Conservation (phyloP, 768 basidiomycete genomes). For the Panaeolus cyanescens region DNA sequence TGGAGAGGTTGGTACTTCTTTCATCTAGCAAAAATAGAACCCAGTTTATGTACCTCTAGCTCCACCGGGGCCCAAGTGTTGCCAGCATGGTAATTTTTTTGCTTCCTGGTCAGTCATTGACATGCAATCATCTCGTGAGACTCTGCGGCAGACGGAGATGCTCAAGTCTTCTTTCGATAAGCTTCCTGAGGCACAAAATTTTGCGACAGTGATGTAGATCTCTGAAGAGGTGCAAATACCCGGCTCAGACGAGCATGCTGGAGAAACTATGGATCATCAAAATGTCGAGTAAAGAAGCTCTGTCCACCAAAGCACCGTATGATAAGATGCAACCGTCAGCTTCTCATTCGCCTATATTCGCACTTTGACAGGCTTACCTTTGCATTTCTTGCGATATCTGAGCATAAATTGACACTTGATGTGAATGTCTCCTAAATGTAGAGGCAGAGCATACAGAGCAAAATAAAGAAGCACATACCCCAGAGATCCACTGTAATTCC, state of each 20-base stretch:
- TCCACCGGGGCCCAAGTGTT: not conserved
- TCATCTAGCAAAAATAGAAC: not conserved
- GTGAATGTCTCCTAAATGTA: not conserved
- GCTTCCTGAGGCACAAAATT: not conserved
- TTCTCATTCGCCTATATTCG: not conserved
- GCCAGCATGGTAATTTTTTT: not conserved
- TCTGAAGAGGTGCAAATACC: not conserved
- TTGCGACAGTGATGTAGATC: not conserved
- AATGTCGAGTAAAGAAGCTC: not conserved
- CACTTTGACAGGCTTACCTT: not conserved
- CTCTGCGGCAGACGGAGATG: not conserved
- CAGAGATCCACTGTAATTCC: not conserved
- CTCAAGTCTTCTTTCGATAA: not conserved
- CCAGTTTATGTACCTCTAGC: not conserved
- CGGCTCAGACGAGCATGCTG: not conserved
- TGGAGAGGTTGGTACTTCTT: not conserved
- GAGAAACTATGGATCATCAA: slow-evolving; percentile 1
- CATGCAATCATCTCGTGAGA: not conserved
- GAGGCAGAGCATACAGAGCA: not conserved
- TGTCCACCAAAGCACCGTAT: not conserved
- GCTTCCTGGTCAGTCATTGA: not conserved
- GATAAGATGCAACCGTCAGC: not conserved
- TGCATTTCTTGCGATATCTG: not conserved
- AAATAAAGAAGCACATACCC: not conserved
- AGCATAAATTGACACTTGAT: not conserved